Conservation (phyloP, 306 rosid species). For the Potentilla sterilis region DNA sequence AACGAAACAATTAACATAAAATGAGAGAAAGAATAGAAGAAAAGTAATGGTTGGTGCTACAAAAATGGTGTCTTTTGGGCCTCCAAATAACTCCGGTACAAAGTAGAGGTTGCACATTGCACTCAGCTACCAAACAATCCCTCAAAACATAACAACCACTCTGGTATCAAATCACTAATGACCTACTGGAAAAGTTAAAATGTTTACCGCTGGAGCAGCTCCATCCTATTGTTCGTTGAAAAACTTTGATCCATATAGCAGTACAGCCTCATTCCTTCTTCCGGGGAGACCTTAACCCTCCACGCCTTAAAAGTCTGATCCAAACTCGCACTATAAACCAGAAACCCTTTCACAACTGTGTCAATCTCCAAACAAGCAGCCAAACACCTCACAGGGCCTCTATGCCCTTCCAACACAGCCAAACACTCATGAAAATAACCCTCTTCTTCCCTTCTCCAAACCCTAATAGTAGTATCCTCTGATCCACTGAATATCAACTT, state of each 20-base stretch:
- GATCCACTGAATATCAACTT: conserved; percentile 70
- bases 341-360: conserved; percentile 48
- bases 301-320: conserved; percentile 70
- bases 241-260: conserved; percentile 21
- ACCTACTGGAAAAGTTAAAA: neutral
- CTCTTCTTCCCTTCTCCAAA: conserved; percentile 67
- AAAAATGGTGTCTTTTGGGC: too few species aligned
- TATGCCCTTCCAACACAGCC: conserved; percentile 68
- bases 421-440: conserved; percentile 68
- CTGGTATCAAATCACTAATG: conserved; percentile 5
- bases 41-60: too few species aligned
- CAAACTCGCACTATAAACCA: conserved; percentile 67
- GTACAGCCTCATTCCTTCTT: conserved; percentile 36
- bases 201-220: conserved; percentile 38
- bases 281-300: conserved; percentile 61
- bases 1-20: too few species aligned
- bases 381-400: conserved; percentile 75
- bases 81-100: neutral
- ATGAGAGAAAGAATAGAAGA: too few species aligned
- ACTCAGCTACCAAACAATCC: neutral
- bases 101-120: neutral
- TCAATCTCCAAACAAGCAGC: conserved; percentile 66
- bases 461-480: conserved; percentile 68
- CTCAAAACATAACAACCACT: neutral
- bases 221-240: conserved; percentile 35